Evolutionary conservation across 1,284 basidiomycete species (phyloP).

Genomic region (Gymnopus androsaceus): DNA sequence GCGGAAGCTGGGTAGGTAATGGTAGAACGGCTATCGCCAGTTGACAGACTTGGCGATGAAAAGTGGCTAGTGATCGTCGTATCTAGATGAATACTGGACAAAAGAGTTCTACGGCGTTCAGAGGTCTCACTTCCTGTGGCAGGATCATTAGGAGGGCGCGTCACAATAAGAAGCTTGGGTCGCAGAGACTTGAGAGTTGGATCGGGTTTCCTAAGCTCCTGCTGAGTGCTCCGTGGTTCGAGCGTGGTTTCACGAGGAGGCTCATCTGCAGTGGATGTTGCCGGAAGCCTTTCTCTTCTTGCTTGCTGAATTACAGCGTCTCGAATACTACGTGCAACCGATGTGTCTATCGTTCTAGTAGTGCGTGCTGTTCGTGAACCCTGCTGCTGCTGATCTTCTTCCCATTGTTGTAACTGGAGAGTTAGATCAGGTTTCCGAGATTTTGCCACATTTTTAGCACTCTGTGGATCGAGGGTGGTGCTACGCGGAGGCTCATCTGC

Average conservation of each 20-base stretch:
- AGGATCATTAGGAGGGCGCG: neutral
- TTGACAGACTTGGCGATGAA: neutral
- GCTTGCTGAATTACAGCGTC: conserved; percentile 21
- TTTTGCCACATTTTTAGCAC: neutral
- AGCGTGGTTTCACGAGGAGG: neutral
- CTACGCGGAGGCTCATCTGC: neutral
- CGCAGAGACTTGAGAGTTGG: neutral
- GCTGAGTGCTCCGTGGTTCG: neutral
- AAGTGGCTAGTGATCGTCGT: neutral
- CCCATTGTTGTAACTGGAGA: conserved; percentile 4
- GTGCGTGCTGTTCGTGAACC: conserved; percentile 12
- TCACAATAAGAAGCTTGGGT: conserved; percentile 4
- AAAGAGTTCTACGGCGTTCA: neutral
- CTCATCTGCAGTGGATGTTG: neutral
- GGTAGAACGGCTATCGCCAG: neutral
- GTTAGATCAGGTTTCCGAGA: neutral
- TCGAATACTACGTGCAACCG: conserved; percentile 19
- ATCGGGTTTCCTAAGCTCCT: neutral
- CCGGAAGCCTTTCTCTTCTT: neutral
- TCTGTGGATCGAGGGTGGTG: neutral
- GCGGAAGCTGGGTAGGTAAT: conserved; percentile 1
- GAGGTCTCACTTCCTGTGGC: neutral
- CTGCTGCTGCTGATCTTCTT: conserved; percentile 7
- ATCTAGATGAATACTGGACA: neutral
- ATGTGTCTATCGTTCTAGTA: conserved; percentile 22